Base-by-base conservation (phyloP, 257 asterid species). In the Plantago major region DNA sequence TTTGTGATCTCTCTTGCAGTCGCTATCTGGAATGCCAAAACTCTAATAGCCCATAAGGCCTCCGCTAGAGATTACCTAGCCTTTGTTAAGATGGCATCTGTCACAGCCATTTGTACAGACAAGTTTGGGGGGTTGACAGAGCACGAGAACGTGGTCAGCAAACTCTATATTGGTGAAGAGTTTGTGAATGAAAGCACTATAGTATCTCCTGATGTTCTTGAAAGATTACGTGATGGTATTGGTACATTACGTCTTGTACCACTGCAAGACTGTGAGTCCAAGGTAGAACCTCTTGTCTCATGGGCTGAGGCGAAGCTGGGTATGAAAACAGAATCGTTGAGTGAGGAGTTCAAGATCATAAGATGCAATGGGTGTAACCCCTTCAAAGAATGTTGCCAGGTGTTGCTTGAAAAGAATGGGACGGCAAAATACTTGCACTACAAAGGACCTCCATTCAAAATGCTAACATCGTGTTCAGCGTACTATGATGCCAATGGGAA, bases 231-330 rank as follows among this genome's bases (percentile, higher is more conserved):
- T 45, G 81, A 68, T 15, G 81, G 64, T 17, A 71, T 76, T 16
- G 81, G 61, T 11, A 60, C 65, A 6, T 43, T 50, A 0, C 22
- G 22, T 58, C 58, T 55, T 46, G 22, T 17, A 50, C 74, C 72
- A 26, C 60, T 46, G 0, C 9, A 12, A 6, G 59, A 12, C 4
- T 14, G 30, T 42, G 73, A 65, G 10, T 30, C 62, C 12, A 22
- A 48, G 19, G 12, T 56, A 11, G 11, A 12, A 9, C 33, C 46
- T 10, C 58, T 61, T 9, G 15, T 67, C 26, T 66, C 63, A 14
- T 75, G 80, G 74, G 80, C 74, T 2, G 71, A 67, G 54, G 67
- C 62, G 7, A 67, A 47, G 19, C 14, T 54, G 50, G 83, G 80
- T 9, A 26, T 74, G 71, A 48, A 30, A 26, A 43, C 14, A 15